Percentiles rank a stretch among this genome's conserved stretches.
Conservation (phyloP, 1,139 yeast genomes). For the Kodamaea suecica region DNA sequence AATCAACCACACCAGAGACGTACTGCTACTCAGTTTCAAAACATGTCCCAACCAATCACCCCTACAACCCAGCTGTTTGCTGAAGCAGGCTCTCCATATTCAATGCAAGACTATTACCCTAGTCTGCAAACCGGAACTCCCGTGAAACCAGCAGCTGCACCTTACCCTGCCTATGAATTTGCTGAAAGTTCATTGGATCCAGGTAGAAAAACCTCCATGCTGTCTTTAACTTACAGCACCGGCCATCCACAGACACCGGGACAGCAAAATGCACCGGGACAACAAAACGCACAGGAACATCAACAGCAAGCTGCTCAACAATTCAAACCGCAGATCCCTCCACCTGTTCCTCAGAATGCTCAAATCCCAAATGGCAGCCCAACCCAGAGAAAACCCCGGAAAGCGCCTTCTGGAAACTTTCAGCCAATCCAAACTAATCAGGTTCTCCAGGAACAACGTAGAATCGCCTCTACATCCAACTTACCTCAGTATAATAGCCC, state of each 20-base stretch:
- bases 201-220: not conserved
- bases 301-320: too few relatives aligned
- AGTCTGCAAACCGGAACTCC: conserved; percentile 4
- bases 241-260: too few relatives aligned
- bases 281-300: too few relatives aligned
- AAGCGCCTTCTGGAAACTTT: conserved; percentile 6
- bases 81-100: conserved; percentile 11
- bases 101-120: conserved; percentile 12
- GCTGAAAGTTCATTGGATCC: conserved; percentile 4
- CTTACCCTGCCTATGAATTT: conserved; percentile 4
- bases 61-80: conserved; percentile 12
- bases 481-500: conserved; percentile 9
- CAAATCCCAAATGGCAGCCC: not conserved
- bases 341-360: not conserved
- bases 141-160: conserved; percentile 1
- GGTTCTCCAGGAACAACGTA: conserved; percentile 10
- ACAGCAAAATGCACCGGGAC: too few relatives aligned
- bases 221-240: not conserved
- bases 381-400: conserved; percentile 2
- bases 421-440: conserved; percentile 5
- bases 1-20: conserved; percentile 1
- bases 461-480: conserved; percentile 16
- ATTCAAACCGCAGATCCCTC: too few relatives aligned
- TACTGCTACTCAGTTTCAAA: conserved; percentile 1
- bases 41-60: conserved; percentile 5